Conservation (phyloP, 345 rosid species). For the Psidium guajava region DNA sequence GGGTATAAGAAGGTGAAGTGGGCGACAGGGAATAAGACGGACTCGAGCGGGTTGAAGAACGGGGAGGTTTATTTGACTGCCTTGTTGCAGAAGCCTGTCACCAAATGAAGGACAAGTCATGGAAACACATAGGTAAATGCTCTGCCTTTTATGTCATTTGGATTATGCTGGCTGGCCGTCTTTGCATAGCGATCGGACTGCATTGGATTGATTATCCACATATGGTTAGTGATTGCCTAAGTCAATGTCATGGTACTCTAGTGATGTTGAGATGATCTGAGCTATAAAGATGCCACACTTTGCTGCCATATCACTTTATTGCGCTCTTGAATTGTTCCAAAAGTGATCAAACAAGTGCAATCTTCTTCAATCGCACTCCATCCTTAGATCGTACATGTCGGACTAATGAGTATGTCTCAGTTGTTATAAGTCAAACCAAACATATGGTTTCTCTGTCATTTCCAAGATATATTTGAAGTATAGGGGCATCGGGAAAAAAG, state of each 20-base stretch:
- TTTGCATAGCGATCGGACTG: not conserved
- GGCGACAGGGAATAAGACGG: slow-evolving; percentile 67
- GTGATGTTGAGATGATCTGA: not conserved
- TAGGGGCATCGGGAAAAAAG: not conserved
- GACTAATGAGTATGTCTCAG: not conserved
- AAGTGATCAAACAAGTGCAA: not conserved
- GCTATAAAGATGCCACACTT: not conserved
- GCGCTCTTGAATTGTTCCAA: not conserved
- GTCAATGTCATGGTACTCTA: not conserved
- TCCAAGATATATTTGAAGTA: not conserved
- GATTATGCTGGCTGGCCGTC: not conserved
- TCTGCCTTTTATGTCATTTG: not conserved
- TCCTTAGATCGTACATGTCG: not conserved
- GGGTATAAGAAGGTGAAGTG: slow-evolving; percentile 97
- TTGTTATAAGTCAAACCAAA: not conserved
- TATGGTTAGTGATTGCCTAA: not conserved
- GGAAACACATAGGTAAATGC: slow-evolving; percentile 10
- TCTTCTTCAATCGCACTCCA: not conserved
- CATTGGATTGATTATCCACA: not conserved
- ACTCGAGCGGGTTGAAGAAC: slow-evolving; percentile 52
- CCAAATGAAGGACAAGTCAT: slow-evolving; percentile 23
- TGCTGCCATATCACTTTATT: not conserved
- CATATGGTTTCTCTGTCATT: not conserved
- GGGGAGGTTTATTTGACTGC: slow-evolving; percentile 94
- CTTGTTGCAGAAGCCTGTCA: slow-evolving; percentile 68